phyloP scores from a whole-genome alignment of 148 eudicot genomes.

The Amaranthus palmeri region DNA sequence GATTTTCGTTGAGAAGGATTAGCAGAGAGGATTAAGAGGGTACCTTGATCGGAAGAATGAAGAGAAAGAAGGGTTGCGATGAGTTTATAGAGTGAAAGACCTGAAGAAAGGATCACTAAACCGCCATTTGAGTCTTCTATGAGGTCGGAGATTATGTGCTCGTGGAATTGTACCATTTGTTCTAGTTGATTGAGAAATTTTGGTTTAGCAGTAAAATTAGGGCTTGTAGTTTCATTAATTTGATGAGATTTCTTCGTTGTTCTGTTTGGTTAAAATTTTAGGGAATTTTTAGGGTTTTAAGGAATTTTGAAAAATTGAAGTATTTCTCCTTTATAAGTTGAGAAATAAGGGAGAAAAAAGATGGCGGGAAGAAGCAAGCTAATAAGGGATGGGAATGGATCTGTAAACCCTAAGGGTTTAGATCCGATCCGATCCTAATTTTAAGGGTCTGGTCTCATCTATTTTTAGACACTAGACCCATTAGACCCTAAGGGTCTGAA shows the following conservation, averaged over 20 bases:
- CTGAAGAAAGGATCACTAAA: constrained; percentile 68
- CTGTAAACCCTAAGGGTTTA: no score
- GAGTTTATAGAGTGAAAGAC: constrained; percentile 70
- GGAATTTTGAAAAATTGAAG: not conserved
- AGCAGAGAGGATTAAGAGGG: constrained; percentile 62
- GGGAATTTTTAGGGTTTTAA: constrained; percentile 10
- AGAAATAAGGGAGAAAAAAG: not conserved
- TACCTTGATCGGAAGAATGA: constrained; percentile 56
- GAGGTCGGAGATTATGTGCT: constrained; percentile 83
- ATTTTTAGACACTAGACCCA: no score
- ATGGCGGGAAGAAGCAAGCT: constrained; percentile 21
- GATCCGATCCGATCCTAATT: no score
- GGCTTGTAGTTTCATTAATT: no score
- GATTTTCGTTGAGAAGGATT: constrained; percentile 36
- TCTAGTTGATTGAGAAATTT: not conserved
- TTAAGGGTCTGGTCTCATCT: no score
- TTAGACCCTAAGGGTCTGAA: no score
- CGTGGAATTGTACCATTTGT: constrained; percentile 73
- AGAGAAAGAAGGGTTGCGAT: constrained; percentile 59
- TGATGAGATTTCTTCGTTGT: not conserved
- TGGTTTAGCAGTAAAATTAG: not conserved
- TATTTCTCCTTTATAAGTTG: constrained; percentile 9
- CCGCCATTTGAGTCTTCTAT: constrained; percentile 74
- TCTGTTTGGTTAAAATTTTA: not conserved
- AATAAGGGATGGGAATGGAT: no score